Conservation (phyloP, 2,329 filamentous ascomycete genomes). For the Fusarium tuaranense region DNA sequence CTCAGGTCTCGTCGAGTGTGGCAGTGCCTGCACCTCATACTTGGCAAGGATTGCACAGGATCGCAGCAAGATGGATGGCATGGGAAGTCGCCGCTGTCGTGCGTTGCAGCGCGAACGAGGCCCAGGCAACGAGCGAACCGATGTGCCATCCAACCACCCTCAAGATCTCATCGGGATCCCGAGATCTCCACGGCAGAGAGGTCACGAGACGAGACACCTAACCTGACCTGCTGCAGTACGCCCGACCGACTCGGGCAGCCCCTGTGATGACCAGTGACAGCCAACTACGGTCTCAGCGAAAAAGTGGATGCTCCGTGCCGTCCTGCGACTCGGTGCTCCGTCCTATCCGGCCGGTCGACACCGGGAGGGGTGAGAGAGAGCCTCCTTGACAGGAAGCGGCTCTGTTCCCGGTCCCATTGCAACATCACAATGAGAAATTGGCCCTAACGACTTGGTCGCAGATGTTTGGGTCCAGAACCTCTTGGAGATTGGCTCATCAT, state of each 20-base stretch:
- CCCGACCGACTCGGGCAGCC: not conserved
- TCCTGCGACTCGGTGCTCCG: constrained; percentile 21
- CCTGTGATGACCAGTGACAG: constrained; percentile 7
- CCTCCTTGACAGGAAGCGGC: constrained; percentile 2
- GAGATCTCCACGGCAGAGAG: constrained; percentile 30
- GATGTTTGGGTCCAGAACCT: constrained; percentile 5
- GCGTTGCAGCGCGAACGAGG: constrained; percentile 25
- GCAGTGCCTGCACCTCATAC: constrained; percentile 43
- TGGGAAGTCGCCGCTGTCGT: constrained; percentile 8
- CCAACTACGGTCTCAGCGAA: not conserved
- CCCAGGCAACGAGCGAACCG: constrained; percentile 8
- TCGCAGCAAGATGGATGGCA: constrained; percentile 2
- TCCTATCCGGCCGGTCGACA: constrained; percentile 9
- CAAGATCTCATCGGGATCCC: constrained; percentile 39
- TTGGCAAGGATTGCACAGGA: constrained; percentile 26
- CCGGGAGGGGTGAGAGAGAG: constrained; percentile 2
- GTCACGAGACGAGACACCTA: constrained; percentile 31
- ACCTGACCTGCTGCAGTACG: not conserved
- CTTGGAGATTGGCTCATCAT: constrained; percentile 1
- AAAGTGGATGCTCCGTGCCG: constrained; percentile 19
- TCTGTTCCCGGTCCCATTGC: constrained; percentile 23
- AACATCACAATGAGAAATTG: constrained; percentile 8
- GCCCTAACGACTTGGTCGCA: constrained; percentile 1
- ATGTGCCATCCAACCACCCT: constrained; percentile 28
- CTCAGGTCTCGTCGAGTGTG: constrained; percentile 31